A percentile compares a stretch with the other conserved stretches of the same genome.
Evolutionary conservation across 495 filamentous ascomycete genomes (phyloP).

Genomic region (Xanthoparmelia taractica): DNA sequence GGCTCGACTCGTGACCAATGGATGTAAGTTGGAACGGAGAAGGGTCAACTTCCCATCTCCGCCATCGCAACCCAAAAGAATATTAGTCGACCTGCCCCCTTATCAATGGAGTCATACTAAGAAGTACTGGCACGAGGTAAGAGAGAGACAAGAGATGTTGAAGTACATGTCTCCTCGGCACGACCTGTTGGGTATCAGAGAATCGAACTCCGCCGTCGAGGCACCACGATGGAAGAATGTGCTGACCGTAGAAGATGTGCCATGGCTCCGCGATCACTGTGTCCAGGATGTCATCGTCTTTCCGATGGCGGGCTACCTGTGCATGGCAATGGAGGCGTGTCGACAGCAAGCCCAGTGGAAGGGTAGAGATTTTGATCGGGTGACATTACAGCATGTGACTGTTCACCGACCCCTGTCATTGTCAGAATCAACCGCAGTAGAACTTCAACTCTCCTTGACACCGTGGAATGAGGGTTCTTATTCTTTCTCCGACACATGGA

Average conservation of each 20-base stretch:
- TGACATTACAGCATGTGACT: neutral
- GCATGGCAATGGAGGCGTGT: conserved; percentile 50
- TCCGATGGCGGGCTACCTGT: conserved; percentile 48
- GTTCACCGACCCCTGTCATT: neutral
- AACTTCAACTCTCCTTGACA: conserved; percentile 2
- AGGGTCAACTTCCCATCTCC: neutral
- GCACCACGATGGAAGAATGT: conserved; percentile 34
- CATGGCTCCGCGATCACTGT: conserved; percentile 35
- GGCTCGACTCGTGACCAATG: neutral
- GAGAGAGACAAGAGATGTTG: conserved; percentile 26
- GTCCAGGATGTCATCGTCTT: conserved; percentile 40
- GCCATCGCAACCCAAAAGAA: neutral
- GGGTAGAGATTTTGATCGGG: neutral
- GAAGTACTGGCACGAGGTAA: conserved; percentile 31
- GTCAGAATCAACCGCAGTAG: neutral
- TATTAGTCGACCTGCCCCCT: neutral
- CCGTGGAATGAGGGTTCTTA: neutral
- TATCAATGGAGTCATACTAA: conserved; percentile 24
- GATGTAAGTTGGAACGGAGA: neutral
- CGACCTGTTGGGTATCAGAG: conserved; percentile 31
- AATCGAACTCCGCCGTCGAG: conserved; percentile 22
- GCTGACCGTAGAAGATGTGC: conserved; percentile 25
- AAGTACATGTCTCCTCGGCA: conserved; percentile 24
- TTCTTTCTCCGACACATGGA: neutral
- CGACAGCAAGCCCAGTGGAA: conserved; percentile 26